These are phyloP conservation scores for Wickerhamiella hasegawae DNA, from an alignment of 805 yeast species.

Conservation along the genomic window DNA sequence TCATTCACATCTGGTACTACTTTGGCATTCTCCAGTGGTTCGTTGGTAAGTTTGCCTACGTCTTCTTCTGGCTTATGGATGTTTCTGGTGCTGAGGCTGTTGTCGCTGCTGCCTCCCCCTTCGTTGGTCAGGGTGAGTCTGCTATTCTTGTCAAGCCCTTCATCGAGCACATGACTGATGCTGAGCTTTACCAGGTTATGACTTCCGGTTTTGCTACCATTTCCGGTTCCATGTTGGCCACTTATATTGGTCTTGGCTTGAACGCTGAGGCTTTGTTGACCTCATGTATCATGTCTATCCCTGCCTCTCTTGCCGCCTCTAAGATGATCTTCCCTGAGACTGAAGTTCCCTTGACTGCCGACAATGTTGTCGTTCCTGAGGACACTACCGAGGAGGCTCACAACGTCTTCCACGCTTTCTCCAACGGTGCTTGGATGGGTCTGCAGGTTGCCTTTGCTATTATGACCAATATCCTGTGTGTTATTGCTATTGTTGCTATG, in stretches of 20 bases:
- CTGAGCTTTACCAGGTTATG: conserved; percentile 49
- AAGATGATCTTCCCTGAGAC: conserved; percentile 45
- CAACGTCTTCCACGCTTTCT: conserved; percentile 41
- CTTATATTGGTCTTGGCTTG: conserved; percentile 47
- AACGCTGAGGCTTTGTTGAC: conserved; percentile 46
- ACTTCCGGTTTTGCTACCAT: conserved; percentile 49
- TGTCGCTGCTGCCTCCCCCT: conserved; percentile 52
- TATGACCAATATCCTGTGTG: conserved; percentile 42
- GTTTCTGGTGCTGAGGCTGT: conserved; percentile 51
- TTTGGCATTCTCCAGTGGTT: conserved; percentile 46
- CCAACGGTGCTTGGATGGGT: conserved; percentile 44
- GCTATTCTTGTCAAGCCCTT: conserved; percentile 46
- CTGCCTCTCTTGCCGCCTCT: conserved; percentile 45
- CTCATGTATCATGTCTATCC: conserved; percentile 57
- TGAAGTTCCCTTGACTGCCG: conserved; percentile 36
- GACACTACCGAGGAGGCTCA: conserved; percentile 28
- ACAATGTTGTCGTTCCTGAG: conserved; percentile 33
- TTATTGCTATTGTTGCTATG: conserved; percentile 42
- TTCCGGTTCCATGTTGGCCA: conserved; percentile 46
- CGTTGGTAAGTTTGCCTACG: conserved; percentile 37
- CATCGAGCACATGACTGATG: conserved; percentile 40
- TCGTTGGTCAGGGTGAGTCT: conserved; percentile 50
- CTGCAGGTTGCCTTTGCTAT: conserved; percentile 39
- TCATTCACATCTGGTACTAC: conserved; percentile 43
- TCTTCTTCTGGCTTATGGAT: conserved; percentile 44